phyloP scores from a whole-genome alignment of 768 basidiomycete species.

The Leccinum longicurvipes region DNA sequence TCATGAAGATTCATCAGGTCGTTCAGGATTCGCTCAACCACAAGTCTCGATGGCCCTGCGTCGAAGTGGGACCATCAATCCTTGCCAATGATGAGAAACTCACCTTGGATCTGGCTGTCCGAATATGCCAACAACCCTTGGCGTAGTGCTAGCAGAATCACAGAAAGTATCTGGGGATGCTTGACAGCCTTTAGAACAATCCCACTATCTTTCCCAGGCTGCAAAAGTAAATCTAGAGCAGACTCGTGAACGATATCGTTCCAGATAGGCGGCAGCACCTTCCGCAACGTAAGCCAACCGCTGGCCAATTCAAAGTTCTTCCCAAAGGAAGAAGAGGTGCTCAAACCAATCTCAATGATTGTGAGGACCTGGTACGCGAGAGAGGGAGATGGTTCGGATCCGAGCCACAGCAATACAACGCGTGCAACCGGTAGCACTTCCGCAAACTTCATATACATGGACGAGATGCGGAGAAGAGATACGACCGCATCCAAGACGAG shows the following conservation, averaged over 20 bases:
- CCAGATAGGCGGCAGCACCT: constrained; percentile 69
- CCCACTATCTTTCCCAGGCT: constrained; percentile 28
- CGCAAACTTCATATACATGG: constrained; percentile 67
- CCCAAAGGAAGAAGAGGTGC: constrained; percentile 57
- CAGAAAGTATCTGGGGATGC: constrained; percentile 69
- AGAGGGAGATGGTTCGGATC: constrained; percentile 61
- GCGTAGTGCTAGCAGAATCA: constrained; percentile 68
- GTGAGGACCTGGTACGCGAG: constrained; percentile 58
- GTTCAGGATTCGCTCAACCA: constrained; percentile 45
- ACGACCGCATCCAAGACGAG: constrained; percentile 65
- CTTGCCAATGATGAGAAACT: too few species aligned
- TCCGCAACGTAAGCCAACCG: constrained; percentile 77
- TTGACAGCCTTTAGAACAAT: constrained; percentile 32
- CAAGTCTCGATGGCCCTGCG: constrained; percentile 22
- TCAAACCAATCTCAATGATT: constrained; percentile 56
- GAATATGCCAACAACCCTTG: constrained; percentile 43
- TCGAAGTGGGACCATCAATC: not conserved
- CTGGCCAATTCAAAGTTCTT: constrained; percentile 82
- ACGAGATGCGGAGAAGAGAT: constrained; percentile 52
- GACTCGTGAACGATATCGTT: constrained; percentile 59
- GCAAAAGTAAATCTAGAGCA: constrained; percentile 68
- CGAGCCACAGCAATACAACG: constrained; percentile 75
- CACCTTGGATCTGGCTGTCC: constrained; percentile 19
- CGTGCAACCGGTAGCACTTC: constrained; percentile 73
- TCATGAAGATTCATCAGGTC: constrained; percentile 68